These are phyloP conservation scores for Mortierella polycephala DNA, from an alignment of 371 early-diverging fungal genomes.

Conservation along the genomic window DNA sequence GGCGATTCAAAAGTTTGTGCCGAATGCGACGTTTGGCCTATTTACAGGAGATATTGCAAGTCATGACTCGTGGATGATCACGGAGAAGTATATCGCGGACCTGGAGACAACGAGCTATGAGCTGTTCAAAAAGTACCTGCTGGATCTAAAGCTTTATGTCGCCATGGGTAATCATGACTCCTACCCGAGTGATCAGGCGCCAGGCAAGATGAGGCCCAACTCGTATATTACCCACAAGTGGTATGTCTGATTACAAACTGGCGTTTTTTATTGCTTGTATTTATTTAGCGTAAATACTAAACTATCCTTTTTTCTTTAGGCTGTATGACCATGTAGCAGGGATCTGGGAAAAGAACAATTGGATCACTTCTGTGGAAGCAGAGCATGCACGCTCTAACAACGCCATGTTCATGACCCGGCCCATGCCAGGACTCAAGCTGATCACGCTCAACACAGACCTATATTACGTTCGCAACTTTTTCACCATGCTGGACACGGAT, in stretches of 20 bases:
- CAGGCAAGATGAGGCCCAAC: slow-evolving; percentile 17
- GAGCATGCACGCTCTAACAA: slow-evolving; percentile 53
- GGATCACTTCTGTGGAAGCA: slow-evolving; percentile 57
- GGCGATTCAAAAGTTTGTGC: slow-evolving; percentile 41
- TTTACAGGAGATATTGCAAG: slow-evolving; percentile 71
- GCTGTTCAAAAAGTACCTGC: slow-evolving; percentile 57
- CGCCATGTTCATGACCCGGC: slow-evolving; percentile 65
- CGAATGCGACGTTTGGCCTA: slow-evolving; percentile 59
- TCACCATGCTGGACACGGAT: slow-evolving; percentile 46
- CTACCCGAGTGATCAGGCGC: slow-evolving; percentile 51
- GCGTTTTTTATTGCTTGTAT: neutral
- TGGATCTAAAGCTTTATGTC: slow-evolving; percentile 64
- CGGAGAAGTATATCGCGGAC: slow-evolving; percentile 54
- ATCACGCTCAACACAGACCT: slow-evolving; percentile 73
- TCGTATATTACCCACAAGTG: slow-evolving; percentile 45
- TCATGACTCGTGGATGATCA: slow-evolving; percentile 66
- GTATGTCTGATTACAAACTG: slow-evolving; percentile 10
- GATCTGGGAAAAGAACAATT: slow-evolving; percentile 63
- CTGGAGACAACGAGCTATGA: slow-evolving; percentile 61
- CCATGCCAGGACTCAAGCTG: slow-evolving; percentile 62
- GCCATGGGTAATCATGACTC: slow-evolving; percentile 70
- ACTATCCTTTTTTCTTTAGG: slow-evolving; percentile 28
- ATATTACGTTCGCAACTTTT: slow-evolving; percentile 66
- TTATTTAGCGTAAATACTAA: slow-evolving; percentile 2
- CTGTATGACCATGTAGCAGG: slow-evolving; percentile 60